phyloP scores from a whole-genome alignment of 306 rosid species.

The Aeschynomene evenia region DNA sequence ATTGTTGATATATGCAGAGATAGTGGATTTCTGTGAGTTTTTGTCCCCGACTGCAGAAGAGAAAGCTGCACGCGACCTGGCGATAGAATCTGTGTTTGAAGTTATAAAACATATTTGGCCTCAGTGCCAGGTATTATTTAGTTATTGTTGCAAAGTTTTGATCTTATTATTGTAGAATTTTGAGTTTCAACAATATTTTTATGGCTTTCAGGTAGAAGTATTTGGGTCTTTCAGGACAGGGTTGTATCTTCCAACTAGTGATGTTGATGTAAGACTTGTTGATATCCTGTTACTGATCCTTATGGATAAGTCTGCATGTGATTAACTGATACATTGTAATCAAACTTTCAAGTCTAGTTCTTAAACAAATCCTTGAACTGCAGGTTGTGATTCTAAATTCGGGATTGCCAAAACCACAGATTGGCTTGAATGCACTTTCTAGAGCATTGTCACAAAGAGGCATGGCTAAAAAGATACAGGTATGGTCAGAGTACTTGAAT shows the following conservation, averaged over 20 bases:
- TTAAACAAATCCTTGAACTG: slow-evolving; percentile 19
- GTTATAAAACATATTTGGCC: slow-evolving; percentile 92
- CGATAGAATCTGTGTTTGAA: slow-evolving; percentile 67
- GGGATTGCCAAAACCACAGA: slow-evolving; percentile 72
- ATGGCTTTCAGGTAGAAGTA: slow-evolving; percentile 74
- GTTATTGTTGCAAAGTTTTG: neutral
- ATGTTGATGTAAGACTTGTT: slow-evolving; percentile 70
- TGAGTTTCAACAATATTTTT: slow-evolving; percentile 3
- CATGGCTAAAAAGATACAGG: slow-evolving; percentile 85
- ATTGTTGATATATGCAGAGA: slow-evolving; percentile 50
- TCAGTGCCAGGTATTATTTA: slow-evolving; percentile 59
- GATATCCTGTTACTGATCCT: neutral
- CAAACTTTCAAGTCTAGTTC: neutral
- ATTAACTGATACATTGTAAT: neutral
- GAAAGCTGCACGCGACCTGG: slow-evolving; percentile 59
- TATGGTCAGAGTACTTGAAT: slow-evolving; percentile 21
- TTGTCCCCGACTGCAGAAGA: slow-evolving; percentile 87
- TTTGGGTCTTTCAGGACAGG: slow-evolving; percentile 97
- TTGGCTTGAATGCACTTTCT: slow-evolving; percentile 87
- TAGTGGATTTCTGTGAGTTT: slow-evolving; percentile 87
- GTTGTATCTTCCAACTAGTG: slow-evolving; percentile 90
- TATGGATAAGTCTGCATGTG: neutral
- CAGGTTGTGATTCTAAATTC: slow-evolving; percentile 89
- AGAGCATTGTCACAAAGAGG: slow-evolving; percentile 85
- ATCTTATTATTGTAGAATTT: neutral